A percentile compares a stretch with the other conserved stretches of the same genome.
phyloP scores from a whole-genome alignment of 1,284 basidiomycete species.

The Fereydounia khargensis region DNA sequence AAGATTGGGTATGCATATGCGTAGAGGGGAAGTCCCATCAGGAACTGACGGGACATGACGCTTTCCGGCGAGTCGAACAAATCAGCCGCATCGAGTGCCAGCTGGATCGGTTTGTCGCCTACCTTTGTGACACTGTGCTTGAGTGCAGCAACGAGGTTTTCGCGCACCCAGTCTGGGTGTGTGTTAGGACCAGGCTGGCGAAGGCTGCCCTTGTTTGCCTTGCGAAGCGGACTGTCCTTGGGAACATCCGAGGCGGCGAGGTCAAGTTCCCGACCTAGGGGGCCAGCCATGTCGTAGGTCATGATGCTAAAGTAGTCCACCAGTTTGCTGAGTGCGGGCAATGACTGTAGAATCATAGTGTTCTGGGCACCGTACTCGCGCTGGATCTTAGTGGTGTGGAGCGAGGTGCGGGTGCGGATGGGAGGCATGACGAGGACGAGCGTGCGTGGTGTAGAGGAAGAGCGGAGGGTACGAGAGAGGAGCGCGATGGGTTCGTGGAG shows the following conservation, averaged over 20 bases:
- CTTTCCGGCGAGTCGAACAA: neutral
- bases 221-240: slow-evolving; percentile 16
- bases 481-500: slow-evolving; percentile 20
- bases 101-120: neutral
- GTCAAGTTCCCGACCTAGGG: slow-evolving; percentile 3
- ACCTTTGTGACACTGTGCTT: neutral
- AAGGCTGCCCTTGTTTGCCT: slow-evolving; percentile 21
- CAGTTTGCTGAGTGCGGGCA: slow-evolving; percentile 17
- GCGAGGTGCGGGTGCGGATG: slow-evolving; percentile 8
- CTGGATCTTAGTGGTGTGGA: neutral
- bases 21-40: slow-evolving; percentile 33
- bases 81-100: neutral
- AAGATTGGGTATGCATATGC: slow-evolving; percentile 29
- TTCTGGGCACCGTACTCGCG: slow-evolving; percentile 10
- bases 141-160: slow-evolving; percentile 13
- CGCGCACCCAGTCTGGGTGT: slow-evolving; percentile 15
- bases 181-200: slow-evolving; percentile 33
- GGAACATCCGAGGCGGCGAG: slow-evolving; percentile 14
- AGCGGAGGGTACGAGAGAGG: slow-evolving; percentile 2
- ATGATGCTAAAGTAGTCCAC: slow-evolving; percentile 34
- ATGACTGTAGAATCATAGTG: slow-evolving; percentile 20
- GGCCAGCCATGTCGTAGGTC: slow-evolving; percentile 40
- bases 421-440: slow-evolving; percentile 28
- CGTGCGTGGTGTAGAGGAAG: neutral
- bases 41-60: slow-evolving; percentile 1